These are phyloP conservation scores for Scutellaria barbata DNA, from an alignment of 257 asterid species.

Conservation along the genomic window DNA sequence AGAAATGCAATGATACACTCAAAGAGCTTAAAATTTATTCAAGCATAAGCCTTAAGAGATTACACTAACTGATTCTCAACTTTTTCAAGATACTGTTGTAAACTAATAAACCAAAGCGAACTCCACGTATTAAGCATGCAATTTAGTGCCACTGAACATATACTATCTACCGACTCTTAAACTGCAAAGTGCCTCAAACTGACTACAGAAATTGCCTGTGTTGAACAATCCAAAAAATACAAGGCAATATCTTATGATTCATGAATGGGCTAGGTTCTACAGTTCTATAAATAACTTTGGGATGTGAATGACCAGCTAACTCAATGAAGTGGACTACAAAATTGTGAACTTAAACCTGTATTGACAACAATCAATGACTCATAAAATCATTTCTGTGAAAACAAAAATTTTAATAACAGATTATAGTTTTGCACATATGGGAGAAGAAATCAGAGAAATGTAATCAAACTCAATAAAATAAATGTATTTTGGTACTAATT, in stretches of 20 bases:
- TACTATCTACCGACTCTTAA: neutral
- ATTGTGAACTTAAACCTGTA: neutral
- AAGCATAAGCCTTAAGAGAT: neutral
- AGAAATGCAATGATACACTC: neutral
- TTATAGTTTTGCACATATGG: neutral
- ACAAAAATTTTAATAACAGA: neutral
- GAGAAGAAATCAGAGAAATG: neutral
- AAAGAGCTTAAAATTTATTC: neutral
- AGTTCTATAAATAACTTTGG: neutral
- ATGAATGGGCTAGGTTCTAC: neutral
- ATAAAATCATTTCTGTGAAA: neutral
- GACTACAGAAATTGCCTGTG: neutral
- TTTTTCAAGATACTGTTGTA: neutral
- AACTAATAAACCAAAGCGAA: slow-evolving; percentile 5
- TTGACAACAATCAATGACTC: neutral
- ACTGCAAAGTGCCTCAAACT: neutral
- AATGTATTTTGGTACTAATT: neutral
- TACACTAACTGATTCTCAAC: neutral
- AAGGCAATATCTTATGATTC: neutral
- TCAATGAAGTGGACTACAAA: neutral
- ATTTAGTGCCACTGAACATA: neutral
- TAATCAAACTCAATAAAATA: neutral
- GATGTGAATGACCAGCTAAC: neutral
- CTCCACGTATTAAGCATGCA: neutral
- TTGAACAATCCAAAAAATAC: neutral